Percentiles rank a stretch among this genome's conserved stretches.
These are phyloP conservation scores for Hymenoscyphus scutula DNA, from an alignment of 2,329 filamentous ascomycete genomes.

Conservation along the genomic window DNA sequence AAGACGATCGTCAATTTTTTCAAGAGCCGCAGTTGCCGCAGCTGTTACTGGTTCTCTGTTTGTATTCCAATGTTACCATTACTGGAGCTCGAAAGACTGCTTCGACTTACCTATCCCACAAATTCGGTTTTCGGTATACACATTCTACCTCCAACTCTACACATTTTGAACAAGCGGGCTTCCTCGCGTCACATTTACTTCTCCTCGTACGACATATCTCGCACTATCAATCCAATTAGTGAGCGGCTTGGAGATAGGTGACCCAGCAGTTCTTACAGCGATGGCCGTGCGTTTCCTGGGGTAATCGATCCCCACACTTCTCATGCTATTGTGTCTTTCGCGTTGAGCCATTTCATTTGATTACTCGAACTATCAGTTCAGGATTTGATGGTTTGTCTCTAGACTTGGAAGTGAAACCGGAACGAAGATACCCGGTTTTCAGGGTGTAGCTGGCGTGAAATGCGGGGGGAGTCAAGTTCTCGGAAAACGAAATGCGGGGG, in stretches of 20 bases:
- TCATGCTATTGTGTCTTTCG: slow-evolving; percentile 1
- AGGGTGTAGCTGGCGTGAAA: neutral
- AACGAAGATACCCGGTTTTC: too few relatives aligned
- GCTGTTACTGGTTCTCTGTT: slow-evolving; percentile 6
- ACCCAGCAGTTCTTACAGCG: neutral
- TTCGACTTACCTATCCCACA: slow-evolving; percentile 4
- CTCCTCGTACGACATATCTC: too few relatives aligned
- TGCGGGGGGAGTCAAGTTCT: neutral
- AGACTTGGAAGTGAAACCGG: too few relatives aligned
- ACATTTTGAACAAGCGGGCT: too few relatives aligned
- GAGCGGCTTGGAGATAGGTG: too few relatives aligned
- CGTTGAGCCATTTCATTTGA: slow-evolving; percentile 1
- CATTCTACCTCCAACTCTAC: too few relatives aligned
- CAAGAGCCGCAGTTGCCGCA: slow-evolving; percentile 8
- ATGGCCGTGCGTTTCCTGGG: slow-evolving; percentile 11
- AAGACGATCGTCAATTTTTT: slow-evolving; percentile 7
- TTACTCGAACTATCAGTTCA: neutral
- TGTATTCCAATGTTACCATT: neutral
- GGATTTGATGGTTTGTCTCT: neutral
- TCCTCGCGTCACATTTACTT: too few relatives aligned
- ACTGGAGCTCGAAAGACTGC: neutral
- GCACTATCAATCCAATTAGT: too few relatives aligned
- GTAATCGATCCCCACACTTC: slow-evolving; percentile 7
- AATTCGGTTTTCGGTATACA: neutral
- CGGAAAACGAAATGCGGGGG: slow-evolving; percentile 5